A percentile compares a stretch with the other conserved stretches of the same genome.
These are phyloP conservation scores for Vicia villosa DNA, from an alignment of 306 rosid species.

Conservation along the genomic window DNA sequence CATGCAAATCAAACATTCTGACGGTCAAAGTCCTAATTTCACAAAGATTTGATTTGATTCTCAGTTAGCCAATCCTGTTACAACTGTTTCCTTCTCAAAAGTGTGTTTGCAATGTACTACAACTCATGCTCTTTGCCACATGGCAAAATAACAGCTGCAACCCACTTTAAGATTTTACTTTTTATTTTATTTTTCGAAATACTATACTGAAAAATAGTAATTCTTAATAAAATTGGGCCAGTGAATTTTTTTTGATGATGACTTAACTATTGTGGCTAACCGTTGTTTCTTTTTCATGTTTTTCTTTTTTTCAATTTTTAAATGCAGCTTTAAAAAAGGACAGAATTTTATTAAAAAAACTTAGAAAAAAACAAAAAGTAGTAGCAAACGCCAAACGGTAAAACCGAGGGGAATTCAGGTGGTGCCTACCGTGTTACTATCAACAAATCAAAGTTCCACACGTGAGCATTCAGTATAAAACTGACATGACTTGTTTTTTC, in stretches of 20 bases:
- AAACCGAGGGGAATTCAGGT: background rate
- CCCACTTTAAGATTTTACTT: background rate
- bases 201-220: no score
- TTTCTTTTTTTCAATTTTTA: constrained; percentile 3
- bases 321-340: background rate
- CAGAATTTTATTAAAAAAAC: background rate
- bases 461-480: background rate
- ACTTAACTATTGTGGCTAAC: constrained; percentile 17
- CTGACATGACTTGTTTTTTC: no score
- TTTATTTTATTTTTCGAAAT: constrained; percentile 9
- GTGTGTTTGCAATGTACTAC: background rate
- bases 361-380: background rate
- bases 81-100: constrained; percentile 7
- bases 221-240: no score
- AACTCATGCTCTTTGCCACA: background rate
- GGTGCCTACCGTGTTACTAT: background rate
- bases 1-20: background rate
- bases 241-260: background rate
- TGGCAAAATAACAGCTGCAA: background rate
- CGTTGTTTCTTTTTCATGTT: constrained; percentile 38
- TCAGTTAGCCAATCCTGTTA: background rate
- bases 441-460: background rate
- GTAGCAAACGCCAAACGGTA: constrained; percentile 28
- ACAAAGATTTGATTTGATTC: background rate
- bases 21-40: background rate